Evolutionary conservation across 2,329 filamentous ascomycete genomes (phyloP).

Genomic region (Phyllosticta citribraziliensis): DNA sequence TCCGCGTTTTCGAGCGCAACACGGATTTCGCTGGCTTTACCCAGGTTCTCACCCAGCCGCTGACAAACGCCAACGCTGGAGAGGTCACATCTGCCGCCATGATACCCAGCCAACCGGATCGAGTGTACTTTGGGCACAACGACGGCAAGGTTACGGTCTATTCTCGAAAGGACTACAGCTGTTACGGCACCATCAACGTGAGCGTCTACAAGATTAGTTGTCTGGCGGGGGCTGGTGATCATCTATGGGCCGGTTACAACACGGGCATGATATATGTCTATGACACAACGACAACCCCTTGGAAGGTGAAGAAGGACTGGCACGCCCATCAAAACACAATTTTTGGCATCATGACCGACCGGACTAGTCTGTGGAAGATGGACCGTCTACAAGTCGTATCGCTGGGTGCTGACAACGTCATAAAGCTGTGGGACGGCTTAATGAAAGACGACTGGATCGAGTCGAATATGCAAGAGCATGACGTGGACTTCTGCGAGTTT

Average conservation of each 20-base stretch:
- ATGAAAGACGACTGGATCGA: constrained; percentile 94
- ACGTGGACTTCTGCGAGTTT: constrained; percentile 77
- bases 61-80: constrained; percentile 63
- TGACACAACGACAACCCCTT: constrained; percentile 71
- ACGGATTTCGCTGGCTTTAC: constrained; percentile 59
- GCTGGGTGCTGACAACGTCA: constrained; percentile 74
- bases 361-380: constrained; percentile 73
- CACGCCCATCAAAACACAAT: constrained; percentile 79
- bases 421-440: constrained; percentile 86
- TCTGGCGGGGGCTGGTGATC: constrained; percentile 66
- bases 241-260: constrained; percentile 90
- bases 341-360: constrained; percentile 65
- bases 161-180: constrained; percentile 64
- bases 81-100: constrained; percentile 80
- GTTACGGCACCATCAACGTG: constrained; percentile 70
- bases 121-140: constrained; percentile 80
- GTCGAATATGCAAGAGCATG: constrained; percentile 71
- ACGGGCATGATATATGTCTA: constrained; percentile 92
- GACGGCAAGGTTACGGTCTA: constrained; percentile 97
- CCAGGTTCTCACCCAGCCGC: constrained; percentile 61
- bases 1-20: constrained; percentile 72
- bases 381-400: constrained; percentile 79
- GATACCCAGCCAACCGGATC: constrained; percentile 62
- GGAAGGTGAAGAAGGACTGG: constrained; percentile 92
- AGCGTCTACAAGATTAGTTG: constrained; percentile 94